phyloP scores from a whole-genome alignment of 2,329 filamentous ascomycete species.

The Trichoderma citrinoviride region DNA sequence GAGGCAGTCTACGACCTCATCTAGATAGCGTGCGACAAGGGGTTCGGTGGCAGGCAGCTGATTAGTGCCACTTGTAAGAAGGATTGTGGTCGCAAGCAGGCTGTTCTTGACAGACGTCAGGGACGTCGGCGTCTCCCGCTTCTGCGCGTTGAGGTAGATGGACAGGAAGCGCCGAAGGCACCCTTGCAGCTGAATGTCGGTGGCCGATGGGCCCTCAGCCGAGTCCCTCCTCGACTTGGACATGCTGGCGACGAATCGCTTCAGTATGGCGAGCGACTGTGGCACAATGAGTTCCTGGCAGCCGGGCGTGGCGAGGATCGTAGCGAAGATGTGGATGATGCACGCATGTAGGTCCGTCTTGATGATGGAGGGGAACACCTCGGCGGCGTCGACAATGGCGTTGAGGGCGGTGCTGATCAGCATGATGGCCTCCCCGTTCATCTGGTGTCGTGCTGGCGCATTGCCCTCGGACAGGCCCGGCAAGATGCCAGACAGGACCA shows the following conservation, averaged over 20 bases:
- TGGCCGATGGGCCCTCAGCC: constrained; percentile 47
- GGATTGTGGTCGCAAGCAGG: constrained; percentile 80
- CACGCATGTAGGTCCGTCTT: constrained; percentile 94
- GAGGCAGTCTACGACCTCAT: constrained; percentile 82
- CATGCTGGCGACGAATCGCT: constrained; percentile 81
- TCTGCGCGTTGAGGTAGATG: constrained; percentile 74
- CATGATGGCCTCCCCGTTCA: constrained; percentile 82
- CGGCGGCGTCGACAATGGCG: constrained; percentile 88
- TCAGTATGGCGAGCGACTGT: constrained; percentile 84
- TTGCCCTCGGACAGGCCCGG: constrained; percentile 73
- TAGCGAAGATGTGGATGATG: constrained; percentile 94
- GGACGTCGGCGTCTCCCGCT: constrained; percentile 70
- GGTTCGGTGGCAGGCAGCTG: constrained; percentile 72
- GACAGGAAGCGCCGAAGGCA: constrained; percentile 79
- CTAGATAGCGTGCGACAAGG: constrained; percentile 69
- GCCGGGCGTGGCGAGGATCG: constrained; percentile 76
- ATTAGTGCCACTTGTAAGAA: constrained; percentile 78
- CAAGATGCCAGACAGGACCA: constrained; percentile 83
- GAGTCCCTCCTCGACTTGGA: constrained; percentile 45
- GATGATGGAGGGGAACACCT: constrained; percentile 95
- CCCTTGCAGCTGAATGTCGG: constrained; percentile 70
- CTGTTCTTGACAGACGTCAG: constrained; percentile 91
- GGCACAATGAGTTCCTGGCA: constrained; percentile 90
- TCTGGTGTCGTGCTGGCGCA: constrained; percentile 66
- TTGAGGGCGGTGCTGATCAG: constrained; percentile 79